A percentile compares a stretch with the other conserved stretches of the same genome.
phyloP scores from a whole-genome alignment of 768 basidiomycete species.

The Podaxis sp. region DNA sequence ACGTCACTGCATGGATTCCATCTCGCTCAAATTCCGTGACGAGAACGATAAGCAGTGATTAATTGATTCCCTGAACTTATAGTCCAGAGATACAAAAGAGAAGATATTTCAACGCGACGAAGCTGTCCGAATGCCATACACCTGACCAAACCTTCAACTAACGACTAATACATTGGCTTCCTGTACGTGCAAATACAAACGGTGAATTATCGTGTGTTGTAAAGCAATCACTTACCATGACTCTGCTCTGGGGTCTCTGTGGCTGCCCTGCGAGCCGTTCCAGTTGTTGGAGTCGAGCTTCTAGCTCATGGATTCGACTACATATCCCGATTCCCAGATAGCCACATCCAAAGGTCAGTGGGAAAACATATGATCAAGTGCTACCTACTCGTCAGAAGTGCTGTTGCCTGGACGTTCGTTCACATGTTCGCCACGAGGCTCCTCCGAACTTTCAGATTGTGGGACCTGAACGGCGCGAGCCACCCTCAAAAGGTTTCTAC shows the following conservation, averaged over 20 bases:
- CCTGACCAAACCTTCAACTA: no score
- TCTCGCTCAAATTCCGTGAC: constrained; percentile 76
- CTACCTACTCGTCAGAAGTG: not conserved
- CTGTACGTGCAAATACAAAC: not conserved
- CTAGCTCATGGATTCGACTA: not conserved
- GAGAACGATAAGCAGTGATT: constrained; percentile 29
- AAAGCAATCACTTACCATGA: not conserved
- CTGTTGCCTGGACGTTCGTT: not conserved
- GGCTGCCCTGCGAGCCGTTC: not conserved
- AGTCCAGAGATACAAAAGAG: no score
- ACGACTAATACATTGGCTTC: no score
- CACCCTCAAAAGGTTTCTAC: not conserved
- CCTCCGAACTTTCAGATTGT: not conserved
- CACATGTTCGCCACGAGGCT: not conserved
- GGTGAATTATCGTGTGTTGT: not conserved
- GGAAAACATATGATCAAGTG: not conserved
- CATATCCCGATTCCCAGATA: not conserved
- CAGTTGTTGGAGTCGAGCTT: not conserved
- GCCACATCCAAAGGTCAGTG: not conserved
- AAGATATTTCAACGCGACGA: no score
- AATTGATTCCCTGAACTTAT: not conserved
- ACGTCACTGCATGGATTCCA: constrained; percentile 86
- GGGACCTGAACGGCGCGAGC: not conserved
- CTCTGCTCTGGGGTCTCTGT: not conserved
- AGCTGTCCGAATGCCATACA: no score